Evolutionary conservation across 1,139 yeast genomes (phyloP), one percentile per base, ranked within the genome.

Genomic region (Suhomyces anneliseae): DNA sequence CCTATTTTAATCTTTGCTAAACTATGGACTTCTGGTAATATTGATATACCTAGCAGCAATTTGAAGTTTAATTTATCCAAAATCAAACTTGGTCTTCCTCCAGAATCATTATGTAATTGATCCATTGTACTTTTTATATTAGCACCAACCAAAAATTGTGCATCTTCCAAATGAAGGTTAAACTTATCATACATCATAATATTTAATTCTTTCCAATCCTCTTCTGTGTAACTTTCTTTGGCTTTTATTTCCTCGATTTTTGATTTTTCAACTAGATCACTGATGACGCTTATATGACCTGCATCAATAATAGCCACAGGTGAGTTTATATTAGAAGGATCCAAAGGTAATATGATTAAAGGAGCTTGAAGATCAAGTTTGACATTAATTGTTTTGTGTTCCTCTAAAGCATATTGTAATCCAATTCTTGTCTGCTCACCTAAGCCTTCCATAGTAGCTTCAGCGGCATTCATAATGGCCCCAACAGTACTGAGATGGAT

Each of bases 251-350:
- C 85, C 44, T 85, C 84, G 36, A 90, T 79, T 43, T 81, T 82
- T 4, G 80, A 78, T 55, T 81, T 81, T 42, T 89, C 89, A 2
- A 86, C 96, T 40, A 92, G 74, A 54, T 90, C 93, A 63, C 97
- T 89, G 2, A 76, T 70, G 7, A 93, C 83, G 57, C 92, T 85
- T 33, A 95, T 85, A 64, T 93, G 97, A 59, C 99, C 99, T 11
- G 98, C 97, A 76, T 95, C 99, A 47, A 95, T 74, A 11, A 93
- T 82, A 5, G 93, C 92, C 51, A 96, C 96, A 0, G 97, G 95
- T 0, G 97, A 83, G 38, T 86, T 77, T 83, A 89, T 83, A 54
- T 81, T 82, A 11, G 82, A 78, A 0, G 96, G 88, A 60, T 90
- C 89, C 19, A 90, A 72, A 0, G 99, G 99, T 36, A 93, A 59